Percentiles rank a stretch among this genome's conserved stretches.
Conservation (phyloP, 2,329 filamentous ascomycete species). For the Ophioceras dolichostomum region DNA sequence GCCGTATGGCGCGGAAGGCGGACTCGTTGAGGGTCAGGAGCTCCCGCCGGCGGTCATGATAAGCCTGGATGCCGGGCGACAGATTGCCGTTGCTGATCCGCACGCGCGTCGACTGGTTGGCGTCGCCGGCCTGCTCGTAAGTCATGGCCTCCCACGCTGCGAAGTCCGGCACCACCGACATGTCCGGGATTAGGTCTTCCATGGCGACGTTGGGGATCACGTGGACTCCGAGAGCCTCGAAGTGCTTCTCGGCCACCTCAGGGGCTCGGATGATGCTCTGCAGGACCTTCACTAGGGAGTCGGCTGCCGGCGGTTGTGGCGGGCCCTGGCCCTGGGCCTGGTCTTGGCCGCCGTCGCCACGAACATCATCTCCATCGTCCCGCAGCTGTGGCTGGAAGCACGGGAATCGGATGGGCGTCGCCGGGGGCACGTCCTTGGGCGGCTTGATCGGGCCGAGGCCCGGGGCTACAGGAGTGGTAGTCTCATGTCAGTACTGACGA, state of each 20-base stretch:
- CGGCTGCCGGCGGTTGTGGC: no score
- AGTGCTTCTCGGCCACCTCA: conserved; percentile 34
- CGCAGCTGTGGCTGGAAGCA: conserved; percentile 20
- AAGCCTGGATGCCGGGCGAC: conserved; percentile 45
- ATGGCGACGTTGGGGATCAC: conserved; percentile 36
- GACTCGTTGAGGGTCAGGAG: conserved; percentile 42
- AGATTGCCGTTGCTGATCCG: conserved; percentile 38
- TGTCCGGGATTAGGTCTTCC: conserved; percentile 39
- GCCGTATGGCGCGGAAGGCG: conserved; percentile 49
- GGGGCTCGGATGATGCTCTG: conserved; percentile 40
- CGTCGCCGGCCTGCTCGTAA: conserved; percentile 33
- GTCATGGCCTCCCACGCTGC: conserved; percentile 35
- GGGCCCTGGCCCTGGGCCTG: no score
- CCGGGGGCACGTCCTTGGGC: conserved; percentile 40
- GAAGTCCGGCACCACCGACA: conserved; percentile 40
- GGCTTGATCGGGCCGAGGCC: conserved; percentile 10
- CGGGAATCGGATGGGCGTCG: conserved; percentile 42
- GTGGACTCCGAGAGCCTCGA: conserved; percentile 45
- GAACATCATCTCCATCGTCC: conserved; percentile 7
- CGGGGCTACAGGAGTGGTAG: no score
- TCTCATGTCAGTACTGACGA: no score
- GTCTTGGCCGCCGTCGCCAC: conserved; percentile 3
- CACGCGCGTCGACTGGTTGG: conserved; percentile 33
- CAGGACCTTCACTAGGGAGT: conserved; percentile 32
- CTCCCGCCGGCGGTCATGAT: conserved; percentile 45